Evolutionary conservation across 2,329 filamentous ascomycete species (phyloP).

Genomic region (Bipolaris cookei): DNA sequence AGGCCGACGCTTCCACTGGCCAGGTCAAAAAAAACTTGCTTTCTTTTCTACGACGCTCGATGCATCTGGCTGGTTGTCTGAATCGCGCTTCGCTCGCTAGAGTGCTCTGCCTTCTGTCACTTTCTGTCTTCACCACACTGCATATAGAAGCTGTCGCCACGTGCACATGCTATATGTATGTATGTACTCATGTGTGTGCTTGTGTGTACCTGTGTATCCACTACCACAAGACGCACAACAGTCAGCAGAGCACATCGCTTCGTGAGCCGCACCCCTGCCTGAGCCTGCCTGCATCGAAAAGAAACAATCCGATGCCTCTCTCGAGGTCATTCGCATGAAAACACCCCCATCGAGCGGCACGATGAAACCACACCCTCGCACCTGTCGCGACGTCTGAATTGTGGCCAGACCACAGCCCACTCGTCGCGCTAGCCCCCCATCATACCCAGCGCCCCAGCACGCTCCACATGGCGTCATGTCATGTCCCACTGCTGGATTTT

Average conservation of each 20-base stretch:
- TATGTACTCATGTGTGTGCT: too few species aligned
- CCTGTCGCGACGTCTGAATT: constrained; percentile 11
- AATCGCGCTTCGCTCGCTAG: constrained; percentile 5
- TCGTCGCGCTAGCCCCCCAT: constrained; percentile 27
- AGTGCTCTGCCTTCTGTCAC: constrained; percentile 7
- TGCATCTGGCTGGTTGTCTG: constrained; percentile 6
- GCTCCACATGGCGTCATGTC: constrained; percentile 34
- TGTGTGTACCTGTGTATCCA: too few species aligned
- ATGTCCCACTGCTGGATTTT: constrained; percentile 26
- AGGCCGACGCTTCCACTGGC: constrained; percentile 20
- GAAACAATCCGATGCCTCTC: constrained; percentile 11
- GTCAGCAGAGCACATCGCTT: background rate
- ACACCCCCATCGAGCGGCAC: constrained; percentile 13
- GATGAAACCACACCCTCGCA: constrained; percentile 28
- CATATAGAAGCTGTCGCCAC: background rate
- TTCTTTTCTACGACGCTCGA: constrained; percentile 16
- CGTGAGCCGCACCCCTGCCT: background rate
- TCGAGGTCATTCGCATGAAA: constrained; percentile 8
- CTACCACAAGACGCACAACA: background rate
- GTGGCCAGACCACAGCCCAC: constrained; percentile 30
- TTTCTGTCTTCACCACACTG: constrained; percentile 12
- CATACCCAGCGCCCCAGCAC: constrained; percentile 22
- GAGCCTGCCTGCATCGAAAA: constrained; percentile 1
- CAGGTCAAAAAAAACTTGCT: constrained; percentile 23
- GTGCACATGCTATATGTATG: too few species aligned